Conservation (phyloP, 805 yeast species). For the Myxozyma sirexii region DNA sequence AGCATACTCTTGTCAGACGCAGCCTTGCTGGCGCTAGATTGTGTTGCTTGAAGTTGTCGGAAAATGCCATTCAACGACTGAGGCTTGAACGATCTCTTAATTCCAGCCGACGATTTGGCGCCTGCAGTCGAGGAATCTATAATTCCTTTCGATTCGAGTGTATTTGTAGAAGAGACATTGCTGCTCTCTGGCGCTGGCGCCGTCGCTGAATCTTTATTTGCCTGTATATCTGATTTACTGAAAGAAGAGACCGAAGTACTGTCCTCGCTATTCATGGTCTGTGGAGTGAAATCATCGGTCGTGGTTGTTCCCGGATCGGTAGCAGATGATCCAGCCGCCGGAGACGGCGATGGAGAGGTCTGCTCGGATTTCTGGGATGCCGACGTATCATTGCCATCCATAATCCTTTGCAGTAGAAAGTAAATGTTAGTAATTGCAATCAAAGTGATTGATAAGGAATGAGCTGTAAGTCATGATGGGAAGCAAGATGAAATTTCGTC, state of each 20-base stretch:
- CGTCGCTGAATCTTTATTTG: not conserved
- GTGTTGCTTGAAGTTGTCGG: conserved; percentile 27
- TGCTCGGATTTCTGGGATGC: conserved; percentile 20
- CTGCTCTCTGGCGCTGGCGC: not conserved
- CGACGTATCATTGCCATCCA: conserved; percentile 33
- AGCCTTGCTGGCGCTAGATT: conserved; percentile 11
- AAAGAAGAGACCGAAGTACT: not conserved
- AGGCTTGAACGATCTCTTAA: conserved; percentile 43
- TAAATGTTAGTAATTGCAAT: not conserved
- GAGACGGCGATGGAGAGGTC: conserved; percentile 12
- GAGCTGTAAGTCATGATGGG: not conserved
- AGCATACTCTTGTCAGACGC: conserved; percentile 20
- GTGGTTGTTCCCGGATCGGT: conserved; percentile 8
- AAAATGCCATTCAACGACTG: conserved; percentile 44
- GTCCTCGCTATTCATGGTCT: not conserved
- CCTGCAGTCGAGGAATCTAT: not conserved
- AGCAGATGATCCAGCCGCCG: conserved; percentile 12
- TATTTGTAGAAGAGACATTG: not conserved
- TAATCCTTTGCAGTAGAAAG: conserved; percentile 18
- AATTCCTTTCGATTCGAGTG: not conserved
- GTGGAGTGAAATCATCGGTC: not conserved
- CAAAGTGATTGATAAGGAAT: not conserved
- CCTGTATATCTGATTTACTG: not conserved
- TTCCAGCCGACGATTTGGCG: conserved; percentile 1
- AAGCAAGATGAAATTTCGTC: not conserved